A percentile compares a stretch with the other conserved stretches of the same genome.
phyloP scores from a whole-genome alignment of 2,329 filamentous ascomycete genomes.

The Fusarium robinianum region DNA sequence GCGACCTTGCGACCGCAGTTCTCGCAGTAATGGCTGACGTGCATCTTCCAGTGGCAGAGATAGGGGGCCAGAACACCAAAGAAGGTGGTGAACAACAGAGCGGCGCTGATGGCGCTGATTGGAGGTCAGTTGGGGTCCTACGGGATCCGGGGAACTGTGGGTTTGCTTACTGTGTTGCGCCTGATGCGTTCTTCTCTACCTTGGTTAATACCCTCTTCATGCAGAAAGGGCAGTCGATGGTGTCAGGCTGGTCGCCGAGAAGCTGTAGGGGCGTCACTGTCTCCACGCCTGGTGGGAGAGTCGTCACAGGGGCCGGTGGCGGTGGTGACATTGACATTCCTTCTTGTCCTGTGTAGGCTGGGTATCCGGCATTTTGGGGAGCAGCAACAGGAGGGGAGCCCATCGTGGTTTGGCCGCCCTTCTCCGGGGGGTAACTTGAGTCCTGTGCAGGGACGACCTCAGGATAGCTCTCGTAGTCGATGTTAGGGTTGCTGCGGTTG shows the following conservation, averaged over 20 bases:
- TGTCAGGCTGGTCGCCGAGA: slow-evolving; percentile 32
- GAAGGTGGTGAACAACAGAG: slow-evolving; percentile 32
- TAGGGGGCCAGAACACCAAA: slow-evolving; percentile 33
- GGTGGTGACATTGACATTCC: slow-evolving; percentile 14
- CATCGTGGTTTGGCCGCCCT: neutral
- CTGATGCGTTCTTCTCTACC: slow-evolving; percentile 29
- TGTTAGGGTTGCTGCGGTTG: slow-evolving; percentile 1
- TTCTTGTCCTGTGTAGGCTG: slow-evolving; percentile 12
- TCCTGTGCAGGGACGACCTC: slow-evolving; percentile 26
- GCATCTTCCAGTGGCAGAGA: slow-evolving; percentile 25
- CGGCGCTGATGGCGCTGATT: slow-evolving; percentile 12
- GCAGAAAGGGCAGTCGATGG: slow-evolving; percentile 36
- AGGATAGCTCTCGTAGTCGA: slow-evolving; percentile 33
- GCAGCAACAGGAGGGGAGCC: too few relatives aligned
- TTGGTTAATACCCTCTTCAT: slow-evolving; percentile 26
- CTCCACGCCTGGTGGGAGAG: neutral
- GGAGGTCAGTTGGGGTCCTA: slow-evolving; percentile 5
- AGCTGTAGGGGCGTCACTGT: slow-evolving; percentile 37
- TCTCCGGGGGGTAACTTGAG: neutral
- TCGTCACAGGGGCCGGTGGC: neutral
- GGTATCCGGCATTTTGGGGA: slow-evolving; percentile 6
- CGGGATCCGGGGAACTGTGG: neutral
- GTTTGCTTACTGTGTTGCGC: slow-evolving; percentile 32
- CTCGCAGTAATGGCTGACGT: slow-evolving; percentile 33
- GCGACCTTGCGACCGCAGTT: slow-evolving; percentile 37